These are phyloP conservation scores for Dactylis glomerata DNA, from an alignment of 176 grass and related monocot genomes.

Conservation along the genomic window DNA sequence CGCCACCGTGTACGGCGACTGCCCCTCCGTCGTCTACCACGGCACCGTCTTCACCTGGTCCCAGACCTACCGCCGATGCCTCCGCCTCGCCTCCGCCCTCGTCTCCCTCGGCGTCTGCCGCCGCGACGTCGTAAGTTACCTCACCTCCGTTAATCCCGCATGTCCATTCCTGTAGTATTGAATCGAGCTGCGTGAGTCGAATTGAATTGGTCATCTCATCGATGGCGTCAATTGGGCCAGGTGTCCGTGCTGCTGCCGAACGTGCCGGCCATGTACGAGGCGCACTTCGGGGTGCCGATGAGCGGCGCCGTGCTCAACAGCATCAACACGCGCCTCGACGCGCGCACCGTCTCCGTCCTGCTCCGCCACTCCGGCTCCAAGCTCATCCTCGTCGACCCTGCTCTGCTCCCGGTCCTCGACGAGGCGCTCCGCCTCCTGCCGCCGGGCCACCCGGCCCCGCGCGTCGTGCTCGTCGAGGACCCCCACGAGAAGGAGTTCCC, in stretches of 20 bases:
- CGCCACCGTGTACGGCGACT: constrained; percentile 59
- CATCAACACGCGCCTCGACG: constrained; percentile 89
- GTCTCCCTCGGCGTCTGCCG: constrained; percentile 64
- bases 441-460: constrained; percentile 32
- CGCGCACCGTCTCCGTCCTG: constrained; percentile 70
- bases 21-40: constrained; percentile 70
- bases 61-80: constrained; percentile 61
- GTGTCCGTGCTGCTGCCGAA: constrained; percentile 85
- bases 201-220: background rate
- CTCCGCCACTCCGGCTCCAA: constrained; percentile 68
- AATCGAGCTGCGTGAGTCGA: background rate
- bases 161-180: too few species aligned
- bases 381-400: constrained; percentile 65
- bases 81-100: constrained; percentile 80
- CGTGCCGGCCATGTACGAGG: constrained; percentile 93
- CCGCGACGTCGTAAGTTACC: constrained; percentile 53
- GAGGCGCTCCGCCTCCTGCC: constrained; percentile 59
- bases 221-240: constrained; percentile 5
- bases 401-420: constrained; percentile 38
- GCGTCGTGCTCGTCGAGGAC: constrained; percentile 69
- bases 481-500: constrained; percentile 37
- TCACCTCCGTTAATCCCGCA: background rate
- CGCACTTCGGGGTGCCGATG: constrained; percentile 92
- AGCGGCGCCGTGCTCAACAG: constrained; percentile 85
- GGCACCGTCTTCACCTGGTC: constrained; percentile 69